Base-by-base conservation (phyloP, 1,284 basidiomycete genomes). In the Wolfiporia cocos region DNA sequence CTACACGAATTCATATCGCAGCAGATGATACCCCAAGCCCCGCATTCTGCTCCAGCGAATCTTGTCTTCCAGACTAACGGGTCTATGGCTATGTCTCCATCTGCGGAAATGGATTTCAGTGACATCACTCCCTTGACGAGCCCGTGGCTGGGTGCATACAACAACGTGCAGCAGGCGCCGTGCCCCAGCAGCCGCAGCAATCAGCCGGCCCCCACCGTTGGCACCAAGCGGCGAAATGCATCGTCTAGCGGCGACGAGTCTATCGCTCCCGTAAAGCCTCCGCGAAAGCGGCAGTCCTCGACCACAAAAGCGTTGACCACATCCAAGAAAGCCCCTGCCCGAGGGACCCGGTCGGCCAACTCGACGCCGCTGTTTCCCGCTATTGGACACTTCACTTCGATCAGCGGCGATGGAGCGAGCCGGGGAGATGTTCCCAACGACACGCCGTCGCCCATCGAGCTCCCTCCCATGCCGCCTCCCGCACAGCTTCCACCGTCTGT, bases 371-470 rank as follows among this genome's bases (percentile, higher is more conserved):
- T 78, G n/a, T 54, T 83, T 51, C 70, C 71, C n/a, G 64, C 68
- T 1, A 64, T 46, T 5, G 37, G 44, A 5, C 42, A 46, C 26
- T 59, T 18, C 53, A 41, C 40, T 35, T 39, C 44, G 39, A 18
- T 39, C 41, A 19, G 61, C 58, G 22, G 48, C 47, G 9, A 7
- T 14, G 34, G 55, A 49, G n/a, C 54, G 52, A n/a, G 58, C 69
- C 33, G 44, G 7, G 56, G 38, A 15, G 68, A 72, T 24, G 46
- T 63, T 22, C 57, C 68, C 18, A 69, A 71, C 34, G 74, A 84
- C 56, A 84, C 83, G 0, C 86, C 89, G 0, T 89, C 86, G 2
- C 88, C 89, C 1, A 86, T 92, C 1, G 89, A 92, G 61, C 61
- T 89, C 17, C 51, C 50, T 15, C 76, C 83, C 5, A 86, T 88